These are phyloP conservation scores for Mycena kentingensis DNA, from an alignment of 768 basidiomycete genomes.

Conservation along the genomic window DNA sequence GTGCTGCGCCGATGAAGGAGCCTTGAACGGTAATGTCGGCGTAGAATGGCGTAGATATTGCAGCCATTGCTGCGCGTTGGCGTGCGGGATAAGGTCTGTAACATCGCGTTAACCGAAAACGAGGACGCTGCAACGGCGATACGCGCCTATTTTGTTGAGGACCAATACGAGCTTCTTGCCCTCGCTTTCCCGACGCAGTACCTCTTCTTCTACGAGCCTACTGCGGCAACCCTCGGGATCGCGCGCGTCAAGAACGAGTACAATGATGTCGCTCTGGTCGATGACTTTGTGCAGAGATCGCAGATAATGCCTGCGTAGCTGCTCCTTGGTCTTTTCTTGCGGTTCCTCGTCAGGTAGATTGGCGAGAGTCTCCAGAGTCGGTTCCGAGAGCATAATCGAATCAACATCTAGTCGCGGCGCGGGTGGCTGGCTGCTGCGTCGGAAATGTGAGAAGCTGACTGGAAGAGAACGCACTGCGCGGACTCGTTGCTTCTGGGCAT, in stretches of 20 bases:
- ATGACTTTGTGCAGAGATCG: constrained; percentile 88
- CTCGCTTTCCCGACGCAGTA: constrained; percentile 78
- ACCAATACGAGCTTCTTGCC: constrained; percentile 94
- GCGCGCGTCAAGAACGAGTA: constrained; percentile 89
- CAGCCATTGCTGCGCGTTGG: constrained; percentile 89
- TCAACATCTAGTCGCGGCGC: constrained; percentile 50
- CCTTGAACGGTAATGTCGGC: constrained; percentile 91
- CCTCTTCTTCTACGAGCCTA: constrained; percentile 92
- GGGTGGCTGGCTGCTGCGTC: constrained; percentile 24
- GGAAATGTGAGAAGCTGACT: background rate
- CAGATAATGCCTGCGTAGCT: constrained; percentile 72
- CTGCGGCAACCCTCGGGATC: constrained; percentile 95
- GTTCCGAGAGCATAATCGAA: constrained; percentile 72
- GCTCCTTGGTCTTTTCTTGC: constrained; percentile 60
- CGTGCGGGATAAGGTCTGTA: constrained; percentile 83
- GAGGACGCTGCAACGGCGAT: background rate
- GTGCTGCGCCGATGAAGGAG: constrained; percentile 69
- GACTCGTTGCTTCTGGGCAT: constrained; percentile 51
- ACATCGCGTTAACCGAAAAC: background rate
- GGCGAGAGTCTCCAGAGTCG: constrained; percentile 64
- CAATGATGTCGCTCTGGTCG: constrained; percentile 87
- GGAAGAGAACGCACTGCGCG: constrained; percentile 38
- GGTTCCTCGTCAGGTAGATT: constrained; percentile 44
- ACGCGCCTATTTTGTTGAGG: constrained; percentile 93
- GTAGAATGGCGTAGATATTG: constrained; percentile 89